Evolutionary conservation across 257 asterid genomes (phyloP), one percentile per base, ranked within the genome.

Genomic region (Capsicum pubescens): DNA sequence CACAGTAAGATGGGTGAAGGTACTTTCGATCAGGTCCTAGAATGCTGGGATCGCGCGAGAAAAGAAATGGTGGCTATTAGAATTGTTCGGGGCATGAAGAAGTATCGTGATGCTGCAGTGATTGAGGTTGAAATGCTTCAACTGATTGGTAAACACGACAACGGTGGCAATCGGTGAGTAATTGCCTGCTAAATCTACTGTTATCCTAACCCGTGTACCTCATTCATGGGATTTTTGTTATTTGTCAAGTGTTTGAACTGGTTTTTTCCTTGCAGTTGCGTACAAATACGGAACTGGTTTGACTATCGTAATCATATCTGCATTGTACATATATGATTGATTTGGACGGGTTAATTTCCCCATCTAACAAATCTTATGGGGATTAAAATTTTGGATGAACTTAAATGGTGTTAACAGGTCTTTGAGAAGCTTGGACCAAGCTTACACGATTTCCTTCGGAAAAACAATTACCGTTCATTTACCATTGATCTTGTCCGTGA

Each of bases 341-440:
- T 91, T 91, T 91, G 92, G 93, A 50, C 89, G 93, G 97, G 89
- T 90, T 91, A 67, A 90, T 86, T 93, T 89, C 97, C 94, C 95
- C 95, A 88, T 59, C 88, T 85, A 87, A 90, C 86, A 83, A 90
- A 87, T 89, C 80, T 89, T 83, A 72, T 80, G 90, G 95, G 93
- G 92, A 69, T 92, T 94, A 90, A 93, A 89, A 89, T 81, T 87
- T 83, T 94, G 91, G 90, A 90, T 93, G 95, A 85, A 86, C 89
- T 91, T 88, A 87, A 89, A 93, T 95, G 95, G 93, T 92, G 83
- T 88, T 90, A 89, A 91, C 99, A 95, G 99, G 99, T 95, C 88
- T 95, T 92, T 95, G 99, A 95, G 98, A 95, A 93, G 99, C 99
- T 95, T 91, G 99, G 99, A 88, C 98, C 99, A 90, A 95, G 99